These are phyloP conservation scores for Puccinia triticina DNA, from an alignment of 1,284 basidiomycete species.

Conservation along the genomic window DNA sequence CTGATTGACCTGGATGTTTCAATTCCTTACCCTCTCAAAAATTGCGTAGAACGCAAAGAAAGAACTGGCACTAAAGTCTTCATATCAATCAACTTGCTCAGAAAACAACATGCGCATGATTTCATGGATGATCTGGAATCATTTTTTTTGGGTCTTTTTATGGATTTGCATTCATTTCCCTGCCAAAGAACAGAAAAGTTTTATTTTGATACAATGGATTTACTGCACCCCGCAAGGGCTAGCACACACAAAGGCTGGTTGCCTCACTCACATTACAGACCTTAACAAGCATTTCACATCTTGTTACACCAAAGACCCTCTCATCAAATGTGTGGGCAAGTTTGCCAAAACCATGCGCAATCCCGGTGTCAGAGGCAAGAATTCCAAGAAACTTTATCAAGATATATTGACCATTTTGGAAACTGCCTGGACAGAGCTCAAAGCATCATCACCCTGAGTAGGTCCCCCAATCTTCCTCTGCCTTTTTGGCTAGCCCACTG, in stretches of 20 bases:
- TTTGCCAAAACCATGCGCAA: not conserved
- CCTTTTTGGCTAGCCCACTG: not conserved
- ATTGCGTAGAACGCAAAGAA: not conserved
- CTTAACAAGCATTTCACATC: not conserved
- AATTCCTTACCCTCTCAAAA: not conserved
- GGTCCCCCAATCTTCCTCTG: not conserved
- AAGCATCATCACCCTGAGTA: not conserved
- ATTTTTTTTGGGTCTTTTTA: not conserved
- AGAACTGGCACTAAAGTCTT: not conserved
- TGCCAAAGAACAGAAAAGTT: not conserved
- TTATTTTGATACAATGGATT: not conserved
- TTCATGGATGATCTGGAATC: not conserved
- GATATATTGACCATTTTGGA: too few species aligned
- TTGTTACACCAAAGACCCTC: not conserved
- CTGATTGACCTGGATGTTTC: not conserved
- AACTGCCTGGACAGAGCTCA: too few species aligned
- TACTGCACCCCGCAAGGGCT: not conserved
- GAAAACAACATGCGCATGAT: not conserved
- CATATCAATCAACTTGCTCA: not conserved
- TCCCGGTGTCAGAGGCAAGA: not conserved
- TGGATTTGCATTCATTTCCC: not conserved
- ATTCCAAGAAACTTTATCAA: too few species aligned
- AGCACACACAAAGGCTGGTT: not conserved
- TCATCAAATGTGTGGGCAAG: not conserved
- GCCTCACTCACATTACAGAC: not conserved